Evolutionary conservation across 305 asterid genomes (phyloP).

Genomic region (Striga hermonthica): DNA sequence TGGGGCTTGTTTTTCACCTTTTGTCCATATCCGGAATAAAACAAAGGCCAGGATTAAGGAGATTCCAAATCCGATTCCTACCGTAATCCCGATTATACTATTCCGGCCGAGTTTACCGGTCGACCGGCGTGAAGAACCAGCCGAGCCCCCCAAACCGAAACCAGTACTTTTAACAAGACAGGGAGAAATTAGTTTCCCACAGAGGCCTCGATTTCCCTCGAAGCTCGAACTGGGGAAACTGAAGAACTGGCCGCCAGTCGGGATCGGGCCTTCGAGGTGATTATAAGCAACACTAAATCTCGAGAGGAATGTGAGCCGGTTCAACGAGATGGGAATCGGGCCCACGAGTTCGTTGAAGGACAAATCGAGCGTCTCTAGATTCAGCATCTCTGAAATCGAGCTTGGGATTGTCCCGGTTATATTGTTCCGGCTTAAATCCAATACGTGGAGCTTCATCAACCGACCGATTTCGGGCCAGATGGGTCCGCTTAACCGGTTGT

Average conservation of each 20-base stretch:
- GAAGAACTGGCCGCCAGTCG: slow-evolving; percentile 83
- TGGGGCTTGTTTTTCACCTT: slow-evolving; percentile 44
- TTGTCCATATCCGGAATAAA: slow-evolving; percentile 55
- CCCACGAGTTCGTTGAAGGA: slow-evolving; percentile 74
- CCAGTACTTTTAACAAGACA: slow-evolving; percentile 43
- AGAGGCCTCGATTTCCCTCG: slow-evolving; percentile 83
- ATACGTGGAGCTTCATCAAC: slow-evolving; percentile 69
- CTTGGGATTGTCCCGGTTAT: slow-evolving; percentile 71
- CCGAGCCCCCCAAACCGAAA: no score
- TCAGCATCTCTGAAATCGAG: slow-evolving; percentile 69
- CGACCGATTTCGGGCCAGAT: slow-evolving; percentile 72
- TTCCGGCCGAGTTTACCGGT: slow-evolving; percentile 38
- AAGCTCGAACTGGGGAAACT: slow-evolving; percentile 92
- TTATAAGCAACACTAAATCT: slow-evolving; percentile 85
- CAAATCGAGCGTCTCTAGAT: slow-evolving; percentile 76
- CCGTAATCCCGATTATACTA: slow-evolving; percentile 60
- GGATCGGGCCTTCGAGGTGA: slow-evolving; percentile 67
- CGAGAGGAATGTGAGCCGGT: slow-evolving; percentile 79
- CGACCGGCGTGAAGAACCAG: slow-evolving; percentile 34
- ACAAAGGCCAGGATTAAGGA: slow-evolving; percentile 53
- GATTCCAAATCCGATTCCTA: slow-evolving; percentile 59
- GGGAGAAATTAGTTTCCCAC: slow-evolving; percentile 62
- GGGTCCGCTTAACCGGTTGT: slow-evolving; percentile 56
- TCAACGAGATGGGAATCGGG: slow-evolving; percentile 66
- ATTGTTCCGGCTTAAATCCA: slow-evolving; percentile 73